Percentiles rank a stretch among this genome's conserved stretches.
Conservation (phyloP, 2,329 filamentous ascomycete genomes). For the Colletotrichum higginsianum region DNA sequence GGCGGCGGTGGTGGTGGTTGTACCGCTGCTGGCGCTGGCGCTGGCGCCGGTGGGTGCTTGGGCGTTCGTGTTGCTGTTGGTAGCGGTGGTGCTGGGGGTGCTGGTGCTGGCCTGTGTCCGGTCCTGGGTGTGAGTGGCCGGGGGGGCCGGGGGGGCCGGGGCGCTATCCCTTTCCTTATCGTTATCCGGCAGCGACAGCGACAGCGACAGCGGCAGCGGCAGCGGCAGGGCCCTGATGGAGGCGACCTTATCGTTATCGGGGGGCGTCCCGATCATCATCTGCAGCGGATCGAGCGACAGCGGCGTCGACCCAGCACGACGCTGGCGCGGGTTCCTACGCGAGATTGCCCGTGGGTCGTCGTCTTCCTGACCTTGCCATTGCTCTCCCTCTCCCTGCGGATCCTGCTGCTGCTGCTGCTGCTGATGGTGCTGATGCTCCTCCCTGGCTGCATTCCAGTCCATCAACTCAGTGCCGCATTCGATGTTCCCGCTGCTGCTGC, state of each 20-base stretch:
- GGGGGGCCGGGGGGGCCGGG: not conserved
- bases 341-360: conserved; percentile 22
- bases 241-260: not conserved
- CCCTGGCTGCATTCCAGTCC: not conserved
- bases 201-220: no score
- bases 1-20: not conserved
- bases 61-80: not conserved
- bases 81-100: not conserved
- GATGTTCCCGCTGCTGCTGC: not conserved
- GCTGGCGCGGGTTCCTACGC: conserved; percentile 32
- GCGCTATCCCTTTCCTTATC: conserved; percentile 26
- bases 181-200: not conserved
- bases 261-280: conserved; percentile 5
- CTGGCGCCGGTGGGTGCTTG: not conserved
- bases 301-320: conserved; percentile 42
- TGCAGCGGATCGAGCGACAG: conserved; percentile 40
- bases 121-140: no score
- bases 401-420: no score
- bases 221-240: no score
- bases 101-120: no score
- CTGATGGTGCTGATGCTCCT: not conserved
- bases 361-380: not conserved
- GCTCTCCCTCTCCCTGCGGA: not conserved
- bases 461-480: not conserved
- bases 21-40: not conserved